Evolutionary conservation across 768 basidiomycete species (phyloP), one percentile per base, ranked within the genome.

Genomic region (Suillus americanus): DNA sequence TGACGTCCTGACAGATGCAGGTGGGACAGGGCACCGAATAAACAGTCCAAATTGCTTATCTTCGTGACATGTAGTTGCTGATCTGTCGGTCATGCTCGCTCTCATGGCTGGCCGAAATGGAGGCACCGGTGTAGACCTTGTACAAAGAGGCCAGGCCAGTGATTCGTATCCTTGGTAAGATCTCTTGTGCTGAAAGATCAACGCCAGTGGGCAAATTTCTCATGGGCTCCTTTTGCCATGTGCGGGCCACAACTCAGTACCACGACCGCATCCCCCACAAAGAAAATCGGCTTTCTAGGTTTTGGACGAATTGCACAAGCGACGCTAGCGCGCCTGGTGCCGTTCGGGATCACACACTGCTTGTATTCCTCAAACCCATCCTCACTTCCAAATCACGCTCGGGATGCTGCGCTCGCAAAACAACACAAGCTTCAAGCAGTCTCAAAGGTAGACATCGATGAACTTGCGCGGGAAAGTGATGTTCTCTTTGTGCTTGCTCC

Each of bases 271-370:
- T 79, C 84, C 8, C 82, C 82, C 3, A 82, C 73, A 9, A 86
- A 89, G 50, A 96, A 89, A 1, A 86, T 89, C 2, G 95, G 94
- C 1, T 97, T 99, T 79, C 81, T 99, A 38, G 97, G 97, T 14
- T 98, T 99, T 69, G 97, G 97, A 7, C 87, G 97, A 30, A 99
- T 99, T 69, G 88, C 95, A 0, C 93, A 95, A 70, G 90, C 90
- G 25, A 91, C 90, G 0, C 84, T 97, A 48, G 76, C 83, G 2
- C 88, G 97, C 3, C 84, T 98, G 43, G 78, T 91, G 12, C 87
- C 92, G 1, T 98, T 98, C 73, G 94, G 91, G 30, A 82, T 94
- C 71, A 90, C 86, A 0, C 80, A 86, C 68, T 89, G 87, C 67
- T 67, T 96, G 50, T 97, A 95, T 77, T 74, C 83, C 5, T 81